phyloP scores from a whole-genome alignment of 305 asterid genomes.

The Fraxinus platypoda region DNA sequence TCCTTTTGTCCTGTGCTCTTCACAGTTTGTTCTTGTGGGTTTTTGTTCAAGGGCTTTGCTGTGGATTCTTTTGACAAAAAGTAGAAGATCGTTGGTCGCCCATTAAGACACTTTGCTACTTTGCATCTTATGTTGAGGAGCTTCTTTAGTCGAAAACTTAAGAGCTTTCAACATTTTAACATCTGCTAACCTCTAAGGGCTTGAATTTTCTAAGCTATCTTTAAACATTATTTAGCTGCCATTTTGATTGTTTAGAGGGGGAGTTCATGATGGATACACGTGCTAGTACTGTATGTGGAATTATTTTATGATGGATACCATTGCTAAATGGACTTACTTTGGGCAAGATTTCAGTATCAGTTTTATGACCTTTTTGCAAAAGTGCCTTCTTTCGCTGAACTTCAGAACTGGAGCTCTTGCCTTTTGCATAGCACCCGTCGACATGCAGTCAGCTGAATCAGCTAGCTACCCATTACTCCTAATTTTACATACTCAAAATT shows the following conservation, averaged over 20 bases:
- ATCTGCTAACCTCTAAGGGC: constrained; percentile 47
- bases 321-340: constrained; percentile 43
- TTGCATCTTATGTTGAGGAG: constrained; percentile 36
- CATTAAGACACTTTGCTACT: constrained; percentile 25
- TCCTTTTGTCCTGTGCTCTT: constrained; percentile 37
- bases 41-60: constrained; percentile 33
- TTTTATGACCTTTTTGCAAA: constrained; percentile 52
- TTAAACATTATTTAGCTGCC: constrained; percentile 36
- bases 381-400: constrained; percentile 64
- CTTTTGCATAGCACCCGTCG: constrained; percentile 58
- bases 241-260: constrained; percentile 42
- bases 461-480: constrained; percentile 43
- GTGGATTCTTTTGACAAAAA: constrained; percentile 39
- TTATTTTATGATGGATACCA: constrained; percentile 35
- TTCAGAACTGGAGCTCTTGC: constrained; percentile 67
- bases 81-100: constrained; percentile 44
- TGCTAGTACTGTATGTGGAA: constrained; percentile 4
- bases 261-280: constrained; percentile 32
- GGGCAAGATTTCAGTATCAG: constrained; percentile 49
- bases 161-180: constrained; percentile 38
- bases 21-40: constrained; percentile 34
- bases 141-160: constrained; percentile 26
- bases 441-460: constrained; percentile 63
- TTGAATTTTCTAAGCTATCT: constrained; percentile 30
- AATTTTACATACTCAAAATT: constrained; percentile 36